These are phyloP conservation scores for Cutaneotrichosporon sp. DNA, from an alignment of 1,284 basidiomycete genomes.

Conservation along the genomic window DNA sequence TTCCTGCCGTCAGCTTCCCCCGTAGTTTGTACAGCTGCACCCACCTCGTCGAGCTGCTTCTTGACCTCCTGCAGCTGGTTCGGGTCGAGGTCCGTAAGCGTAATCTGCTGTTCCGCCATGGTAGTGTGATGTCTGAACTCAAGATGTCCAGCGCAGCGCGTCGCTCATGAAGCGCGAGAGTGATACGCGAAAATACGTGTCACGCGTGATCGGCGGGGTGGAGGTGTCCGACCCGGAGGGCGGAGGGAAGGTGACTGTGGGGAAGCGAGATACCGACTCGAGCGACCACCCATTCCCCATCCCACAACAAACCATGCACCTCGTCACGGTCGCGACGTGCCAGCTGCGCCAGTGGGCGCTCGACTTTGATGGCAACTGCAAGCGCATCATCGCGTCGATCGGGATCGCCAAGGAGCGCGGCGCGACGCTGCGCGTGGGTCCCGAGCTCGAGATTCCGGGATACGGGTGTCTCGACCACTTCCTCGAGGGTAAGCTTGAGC, in stretches of 20 bases:
- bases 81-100: constrained; percentile 74
- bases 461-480: constrained; percentile 94
- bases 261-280: not conserved
- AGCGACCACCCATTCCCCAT: not conserved
- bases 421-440: constrained; percentile 93
- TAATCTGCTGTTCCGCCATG: constrained; percentile 67
- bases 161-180: not conserved
- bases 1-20: constrained; percentile 63
- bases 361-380: constrained; percentile 90
- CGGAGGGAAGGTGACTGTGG: not conserved
- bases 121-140: constrained; percentile 10
- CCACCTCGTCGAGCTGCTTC: constrained; percentile 83
- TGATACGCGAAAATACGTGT: constrained; percentile 1
- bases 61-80: constrained; percentile 81
- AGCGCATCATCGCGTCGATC: constrained; percentile 89
- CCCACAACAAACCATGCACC: constrained; percentile 29
- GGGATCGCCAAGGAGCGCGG: constrained; percentile 80
- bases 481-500: constrained; percentile 48
- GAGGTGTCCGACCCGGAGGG: not conserved
- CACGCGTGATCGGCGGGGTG: not conserved
- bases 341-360: constrained; percentile 96
- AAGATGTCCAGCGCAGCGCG: not conserved
- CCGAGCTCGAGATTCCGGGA: constrained; percentile 96
- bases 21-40: constrained; percentile 15
- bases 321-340: constrained; percentile 76